Evolutionary conservation across 768 basidiomycete genomes (phyloP).

Genomic region (Suillus ampliporus): DNA sequence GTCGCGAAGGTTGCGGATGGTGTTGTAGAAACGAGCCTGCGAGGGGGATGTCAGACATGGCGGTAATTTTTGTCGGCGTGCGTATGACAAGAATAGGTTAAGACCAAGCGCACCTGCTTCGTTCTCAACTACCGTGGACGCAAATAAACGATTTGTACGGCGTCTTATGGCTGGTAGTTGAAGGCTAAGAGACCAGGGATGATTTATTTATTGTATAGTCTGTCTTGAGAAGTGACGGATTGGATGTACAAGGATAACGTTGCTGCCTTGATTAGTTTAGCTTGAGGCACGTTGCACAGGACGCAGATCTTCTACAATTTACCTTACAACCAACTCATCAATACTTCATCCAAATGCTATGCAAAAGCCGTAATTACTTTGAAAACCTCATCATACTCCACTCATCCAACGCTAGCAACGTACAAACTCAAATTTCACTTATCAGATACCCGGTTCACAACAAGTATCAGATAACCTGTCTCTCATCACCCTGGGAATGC

Average conservation of each 20-base stretch:
- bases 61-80: conserved; percentile 12
- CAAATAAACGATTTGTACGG: conserved; percentile 10
- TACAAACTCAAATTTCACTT: not conserved
- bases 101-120: conserved; percentile 12
- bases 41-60: conserved; percentile 12
- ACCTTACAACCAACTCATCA: conserved; percentile 3
- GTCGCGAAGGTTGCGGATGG: conserved; percentile 22
- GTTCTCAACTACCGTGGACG: conserved; percentile 18
- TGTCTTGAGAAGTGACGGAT: conserved; percentile 3
- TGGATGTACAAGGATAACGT: conserved; percentile 15
- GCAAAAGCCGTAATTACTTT: conserved; percentile 4
- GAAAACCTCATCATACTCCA: not conserved
- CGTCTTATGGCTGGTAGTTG: not conserved
- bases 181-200: no score
- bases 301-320: conserved; percentile 19
- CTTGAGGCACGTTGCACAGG: conserved; percentile 12
- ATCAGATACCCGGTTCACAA: no score
- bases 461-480: conserved; percentile 12
- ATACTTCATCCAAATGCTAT: conserved; percentile 1
- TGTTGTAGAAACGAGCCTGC: conserved; percentile 16
- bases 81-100: conserved; percentile 15
- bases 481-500: conserved; percentile 14
- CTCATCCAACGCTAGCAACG: not conserved
- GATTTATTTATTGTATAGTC: no score
- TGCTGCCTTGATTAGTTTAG: conserved; percentile 17